phyloP scores from a whole-genome alignment of 768 basidiomycete species.

The Macrolepiota dolichaula region DNA sequence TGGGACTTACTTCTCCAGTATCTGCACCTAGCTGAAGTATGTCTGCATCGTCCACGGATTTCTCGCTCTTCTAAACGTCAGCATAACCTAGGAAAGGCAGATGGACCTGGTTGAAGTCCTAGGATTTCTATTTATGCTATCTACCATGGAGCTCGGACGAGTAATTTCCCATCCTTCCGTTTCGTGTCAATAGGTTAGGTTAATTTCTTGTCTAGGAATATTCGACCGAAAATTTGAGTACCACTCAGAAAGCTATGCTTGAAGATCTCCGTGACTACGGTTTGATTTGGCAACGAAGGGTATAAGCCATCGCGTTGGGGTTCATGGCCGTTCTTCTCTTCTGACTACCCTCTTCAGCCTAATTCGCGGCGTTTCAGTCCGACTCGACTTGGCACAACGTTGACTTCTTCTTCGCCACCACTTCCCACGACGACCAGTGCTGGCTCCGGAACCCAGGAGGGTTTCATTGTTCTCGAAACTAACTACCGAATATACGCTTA shows the following conservation, averaged over 20 bases:
- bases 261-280: constrained; percentile 94
- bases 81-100: constrained; percentile 59
- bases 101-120: constrained; percentile 94
- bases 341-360: constrained; percentile 40
- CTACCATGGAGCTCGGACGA: constrained; percentile 91
- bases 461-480: constrained; percentile 95
- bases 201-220: constrained; percentile 63
- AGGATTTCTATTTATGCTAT: constrained; percentile 94
- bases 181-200: constrained; percentile 17
- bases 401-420: constrained; percentile 87
- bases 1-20: constrained; percentile 95
- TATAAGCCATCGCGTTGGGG: constrained; percentile 28
- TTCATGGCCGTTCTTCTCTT: constrained; percentile 18
- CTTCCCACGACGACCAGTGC: constrained; percentile 62
- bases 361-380: constrained; percentile 85
- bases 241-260: constrained; percentile 82
- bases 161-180: constrained; percentile 39
- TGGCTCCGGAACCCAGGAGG: constrained; percentile 62
- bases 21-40: constrained; percentile 79
- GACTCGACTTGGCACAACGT: constrained; percentile 89
- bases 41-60: constrained; percentile 16
- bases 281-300: constrained; percentile 83
- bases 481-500: constrained; percentile 99
- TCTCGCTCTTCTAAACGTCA: constrained; percentile 17
- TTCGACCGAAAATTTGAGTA: constrained; percentile 74